A percentile compares a stretch with the other conserved stretches of the same genome.
Conservation (phyloP, 1,284 basidiomycete genomes). For the Anthracocystis panici-leucophaei region DNA sequence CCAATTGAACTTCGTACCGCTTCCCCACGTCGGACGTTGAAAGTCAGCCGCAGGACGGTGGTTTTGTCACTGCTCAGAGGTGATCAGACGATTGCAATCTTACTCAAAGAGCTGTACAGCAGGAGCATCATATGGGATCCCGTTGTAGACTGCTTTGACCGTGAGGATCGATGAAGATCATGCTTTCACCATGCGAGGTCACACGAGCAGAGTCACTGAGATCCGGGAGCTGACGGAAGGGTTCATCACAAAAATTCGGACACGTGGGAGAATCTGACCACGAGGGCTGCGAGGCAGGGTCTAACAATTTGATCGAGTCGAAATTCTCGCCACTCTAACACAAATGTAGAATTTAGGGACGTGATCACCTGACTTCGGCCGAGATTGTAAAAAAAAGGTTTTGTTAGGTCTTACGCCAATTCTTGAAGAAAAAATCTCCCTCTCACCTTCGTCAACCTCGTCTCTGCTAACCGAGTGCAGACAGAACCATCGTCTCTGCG, state of each 20-base stretch:
- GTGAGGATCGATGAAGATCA: background rate
- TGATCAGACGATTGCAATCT: background rate
- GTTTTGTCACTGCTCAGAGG: background rate
- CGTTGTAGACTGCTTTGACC: background rate
- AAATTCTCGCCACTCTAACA: too few relatives aligned
- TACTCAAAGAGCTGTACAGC: too few relatives aligned
- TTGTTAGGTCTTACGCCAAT: background rate
- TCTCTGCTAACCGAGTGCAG: background rate
- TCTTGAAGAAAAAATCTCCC: background rate
- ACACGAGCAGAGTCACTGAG: conserved; percentile 5
- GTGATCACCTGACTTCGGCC: background rate
- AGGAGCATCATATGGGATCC: too few relatives aligned
- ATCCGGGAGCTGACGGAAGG: background rate
- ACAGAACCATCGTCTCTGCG: too few relatives aligned
- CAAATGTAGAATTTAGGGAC: too few relatives aligned
- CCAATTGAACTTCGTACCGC: conserved; percentile 16
- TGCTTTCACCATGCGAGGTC: background rate
- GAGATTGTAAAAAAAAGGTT: background rate
- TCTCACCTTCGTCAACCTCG: background rate
- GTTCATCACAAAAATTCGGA: too few relatives aligned
- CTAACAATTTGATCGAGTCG: too few relatives aligned
- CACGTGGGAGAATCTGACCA: too few relatives aligned
- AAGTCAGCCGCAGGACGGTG: background rate
- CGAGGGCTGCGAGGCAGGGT: too few relatives aligned
- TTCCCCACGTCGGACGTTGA: background rate